Evolutionary conservation across 768 basidiomycete genomes (phyloP), one percentile per base, ranked within the genome.

Genomic region (Russula ochroleuca): DNA sequence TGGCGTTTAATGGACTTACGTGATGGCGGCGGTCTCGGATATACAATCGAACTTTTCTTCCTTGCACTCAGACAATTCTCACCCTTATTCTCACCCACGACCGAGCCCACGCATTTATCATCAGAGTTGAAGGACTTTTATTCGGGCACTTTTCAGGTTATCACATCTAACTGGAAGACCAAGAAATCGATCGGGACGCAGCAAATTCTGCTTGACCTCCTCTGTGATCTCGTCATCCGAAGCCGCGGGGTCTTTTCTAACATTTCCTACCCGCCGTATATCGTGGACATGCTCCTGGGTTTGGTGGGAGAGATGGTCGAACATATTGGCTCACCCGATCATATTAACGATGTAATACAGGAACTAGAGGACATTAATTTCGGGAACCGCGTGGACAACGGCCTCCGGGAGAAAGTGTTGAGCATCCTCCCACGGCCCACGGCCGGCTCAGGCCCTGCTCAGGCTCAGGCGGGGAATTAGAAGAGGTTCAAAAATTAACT

Each of bases 1-100:
- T 62, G 54, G 61, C 61, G 61, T 23, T 45, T 62, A 9, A 54
- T 40, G 47, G 61, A 62, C 33, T 2, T 62, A 17, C 54, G 54
- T 17, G 48, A 62, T 10, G 38, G 54, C 2, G 5, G 47, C 17
- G 48, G 61, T 21, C 54, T 62, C 2, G 54, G 61, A 0, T 57
- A 25, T 50, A 49, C 54, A 1, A 19, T 62, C 14, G 61, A 62
- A 15, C 54, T 62, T 21, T 56, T 56, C n/a, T 62, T 62, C 53
- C 54, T 62, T 28, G 10, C 54, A 17, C 21, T 50, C n/a, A 31
- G 54, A 50, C 47, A 62, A 45, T 21, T 50, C 19, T 41, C 5
- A 31, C 25, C 37, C 11, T 38, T 57, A 45, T 21, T 50, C 19
- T 41, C 5, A 31, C 25, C 37, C 11, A 28, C 11, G 19, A 2